Conservation (phyloP, 108 stramenopile genomes). For the Hondaea fermentalgiana region DNA sequence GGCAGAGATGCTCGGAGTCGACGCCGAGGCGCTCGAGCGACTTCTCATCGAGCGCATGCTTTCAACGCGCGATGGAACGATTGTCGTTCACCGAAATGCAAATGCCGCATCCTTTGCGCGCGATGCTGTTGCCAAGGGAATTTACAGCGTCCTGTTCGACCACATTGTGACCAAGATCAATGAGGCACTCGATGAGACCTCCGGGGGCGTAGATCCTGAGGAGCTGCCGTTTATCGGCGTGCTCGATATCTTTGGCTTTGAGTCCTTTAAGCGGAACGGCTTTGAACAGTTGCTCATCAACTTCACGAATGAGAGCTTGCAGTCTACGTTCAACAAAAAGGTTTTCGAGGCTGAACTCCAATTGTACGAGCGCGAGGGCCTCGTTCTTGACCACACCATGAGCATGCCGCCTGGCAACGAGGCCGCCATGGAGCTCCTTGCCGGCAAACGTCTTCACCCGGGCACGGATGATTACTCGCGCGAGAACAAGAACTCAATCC, state of each 20-base stretch:
- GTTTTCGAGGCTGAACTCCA: slow-evolving; percentile 41
- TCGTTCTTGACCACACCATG: slow-evolving; percentile 11
- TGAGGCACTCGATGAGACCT: background rate
- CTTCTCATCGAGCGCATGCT: slow-evolving; percentile 33
- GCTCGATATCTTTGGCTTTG: slow-evolving; percentile 93
- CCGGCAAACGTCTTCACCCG: slow-evolving; percentile 39
- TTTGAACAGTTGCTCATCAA: slow-evolving; percentile 77
- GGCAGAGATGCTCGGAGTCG: slow-evolving; percentile 11
- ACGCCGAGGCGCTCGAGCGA: slow-evolving; percentile 30
- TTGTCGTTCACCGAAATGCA: slow-evolving; percentile 33
- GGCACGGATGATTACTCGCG: slow-evolving; percentile 42
- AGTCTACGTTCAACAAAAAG: slow-evolving; percentile 40
- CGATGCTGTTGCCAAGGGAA: slow-evolving; percentile 37
- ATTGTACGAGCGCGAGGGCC: slow-evolving; percentile 26
- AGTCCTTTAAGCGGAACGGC: slow-evolving; percentile 70
- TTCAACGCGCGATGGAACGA: slow-evolving; percentile 22
- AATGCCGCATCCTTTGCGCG: slow-evolving; percentile 43
- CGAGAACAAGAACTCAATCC: slow-evolving; percentile 45
- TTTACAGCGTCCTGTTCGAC: slow-evolving; percentile 29
- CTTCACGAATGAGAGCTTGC: slow-evolving; percentile 51
- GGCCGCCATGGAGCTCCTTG: slow-evolving; percentile 28
- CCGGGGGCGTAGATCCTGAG: background rate
- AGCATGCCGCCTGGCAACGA: slow-evolving; percentile 10
- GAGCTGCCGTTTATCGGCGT: slow-evolving; percentile 71
- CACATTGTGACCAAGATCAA: slow-evolving; percentile 25